Evolutionary conservation across 257 asterid species (phyloP), one percentile per base, ranked within the genome.

Genomic region (Jacaranda mimosifolia): DNA sequence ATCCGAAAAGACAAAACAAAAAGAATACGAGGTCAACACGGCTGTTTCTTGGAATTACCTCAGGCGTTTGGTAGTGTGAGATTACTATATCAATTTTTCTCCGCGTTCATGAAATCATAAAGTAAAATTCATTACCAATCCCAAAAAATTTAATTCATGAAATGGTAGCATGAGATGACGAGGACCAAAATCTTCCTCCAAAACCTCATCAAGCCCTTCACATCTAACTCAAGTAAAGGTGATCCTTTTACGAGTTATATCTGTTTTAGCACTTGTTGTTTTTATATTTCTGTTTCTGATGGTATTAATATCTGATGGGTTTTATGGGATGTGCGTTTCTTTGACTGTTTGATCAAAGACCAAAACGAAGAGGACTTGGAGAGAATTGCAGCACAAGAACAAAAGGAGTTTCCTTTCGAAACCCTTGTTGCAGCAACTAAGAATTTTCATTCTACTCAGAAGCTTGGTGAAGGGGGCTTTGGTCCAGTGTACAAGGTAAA

Each of bases 321-420:
- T 18, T 82, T 53, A 9, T 19, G 45, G 68, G 49, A 6, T 63
- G 7, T 53, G 60, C 40, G 57, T 2, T 26, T 51, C 70, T 21
- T 35, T 2, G 35, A 17, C 15, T 68, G 69, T 74, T 51, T 78
- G 73, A 72, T 49, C 75, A 64, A 74, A 91, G 98, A 85, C 63
- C 79, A 81, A 80, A 83, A 73, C 83, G 91, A 86, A 74, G 88
- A 77, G 79, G 97, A 87, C 63, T 85, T 91, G 83, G 91, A 92
- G 86, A 88, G 77, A 83, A 81, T 94, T 71, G 94, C 97, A 56
- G 96, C 91, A 6, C 90, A 89, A 74, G 97, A 90, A 60, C 92
- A 91, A 51, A 94, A 85, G 86, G 84, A 86, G 17, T 92, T 89
- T 70, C 76, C 83, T 32, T 92, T 81, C 74, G 88, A 89, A 26